Evolutionary conservation across 75 land plant species (phyloP), one percentile per base, ranked within the genome.

Genomic region (Cupressus sempervirens): DNA sequence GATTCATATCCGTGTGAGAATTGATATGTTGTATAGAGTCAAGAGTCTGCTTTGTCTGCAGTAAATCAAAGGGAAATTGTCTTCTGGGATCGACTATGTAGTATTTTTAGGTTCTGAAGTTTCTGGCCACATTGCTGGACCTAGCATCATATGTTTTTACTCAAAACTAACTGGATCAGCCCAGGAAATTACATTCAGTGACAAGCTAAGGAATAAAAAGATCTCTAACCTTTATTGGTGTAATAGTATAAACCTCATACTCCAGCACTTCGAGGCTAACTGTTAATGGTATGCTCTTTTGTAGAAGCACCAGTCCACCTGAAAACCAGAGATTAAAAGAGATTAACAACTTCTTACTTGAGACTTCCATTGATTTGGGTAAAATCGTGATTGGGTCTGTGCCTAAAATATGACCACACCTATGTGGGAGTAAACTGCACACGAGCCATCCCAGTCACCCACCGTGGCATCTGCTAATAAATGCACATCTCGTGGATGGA

Each of bases 181-280:
- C 81, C n/a, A 45, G 81, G 52, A 14, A 79, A 79, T 43, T 79
- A 79, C 12, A n/a, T 79, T 3, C 29, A 43, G 9, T 79, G n/a
- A 29, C 10, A 79, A 43, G 10, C 20, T 23, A 45, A n/a, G 29
- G 32, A 45, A 45, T 43, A n/a, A 23, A 54, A 76, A 34, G 35
- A 89, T 83, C 26, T n/a, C 52, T n/a, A 79, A 93, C 98, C 96
- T 91, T 95, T 23, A 96, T 80, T 8, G 98, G 98, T 45, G 91
- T 89, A 46, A 96, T 87, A 16, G 92, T 93, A 88, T 92, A 93
- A n/a, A 96, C 68, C 52, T 95, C 98, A 72, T 91, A 90, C 86
- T 96, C 94, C 35, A 96, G 88, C 84, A 91, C 92, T 83, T 90
- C 85, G 18, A 96, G 91, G 0, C 93, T 93, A 16, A 96, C 88